These are phyloP conservation scores for Rubia occidens DNA, from an alignment of 305 asterid genomes.

Conservation along the genomic window DNA sequence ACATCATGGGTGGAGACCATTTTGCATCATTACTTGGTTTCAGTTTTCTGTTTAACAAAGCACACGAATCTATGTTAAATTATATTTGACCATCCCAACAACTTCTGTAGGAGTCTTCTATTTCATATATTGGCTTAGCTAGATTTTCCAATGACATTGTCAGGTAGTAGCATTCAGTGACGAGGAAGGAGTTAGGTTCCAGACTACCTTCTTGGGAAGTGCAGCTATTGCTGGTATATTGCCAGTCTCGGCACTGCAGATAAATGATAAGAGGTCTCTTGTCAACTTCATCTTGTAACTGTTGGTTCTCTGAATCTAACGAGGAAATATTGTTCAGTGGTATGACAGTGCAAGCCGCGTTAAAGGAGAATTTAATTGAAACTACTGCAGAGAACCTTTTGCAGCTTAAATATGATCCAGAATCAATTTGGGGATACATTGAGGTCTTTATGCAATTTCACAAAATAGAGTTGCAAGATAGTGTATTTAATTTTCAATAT, in stretches of 20 bases:
- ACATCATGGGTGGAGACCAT: neutral
- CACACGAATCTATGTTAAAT: neutral
- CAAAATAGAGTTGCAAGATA: conserved; percentile 5
- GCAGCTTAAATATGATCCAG: conserved; percentile 76
- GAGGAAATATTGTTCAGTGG: conserved; percentile 58
- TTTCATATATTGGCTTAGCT: neutral
- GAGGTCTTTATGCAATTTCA: conserved; percentile 40
- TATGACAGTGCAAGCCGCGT: conserved; percentile 80
- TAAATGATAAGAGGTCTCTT: conserved; percentile 73
- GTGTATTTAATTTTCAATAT: neutral
- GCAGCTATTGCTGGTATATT: conserved; percentile 95
- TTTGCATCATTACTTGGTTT: neutral
- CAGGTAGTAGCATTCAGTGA: conserved; percentile 96
- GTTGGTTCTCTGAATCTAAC: conserved; percentile 25
- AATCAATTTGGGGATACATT: conserved; percentile 76
- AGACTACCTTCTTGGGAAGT: conserved; percentile 93
- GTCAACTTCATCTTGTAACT: conserved; percentile 13
- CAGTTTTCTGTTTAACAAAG: neutral
- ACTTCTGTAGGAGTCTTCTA: neutral
- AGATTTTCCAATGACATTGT: neutral
- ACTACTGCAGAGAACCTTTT: conserved; percentile 58
- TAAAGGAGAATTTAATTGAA: conserved; percentile 58
- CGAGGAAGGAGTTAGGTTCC: conserved; percentile 98
- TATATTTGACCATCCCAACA: neutral
- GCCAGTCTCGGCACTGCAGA: conserved; percentile 58